Percentiles rank a stretch among this genome's conserved stretches.
phyloP scores from a whole-genome alignment of 2,329 filamentous ascomycete genomes.

The Dactylellina haptotyla region DNA sequence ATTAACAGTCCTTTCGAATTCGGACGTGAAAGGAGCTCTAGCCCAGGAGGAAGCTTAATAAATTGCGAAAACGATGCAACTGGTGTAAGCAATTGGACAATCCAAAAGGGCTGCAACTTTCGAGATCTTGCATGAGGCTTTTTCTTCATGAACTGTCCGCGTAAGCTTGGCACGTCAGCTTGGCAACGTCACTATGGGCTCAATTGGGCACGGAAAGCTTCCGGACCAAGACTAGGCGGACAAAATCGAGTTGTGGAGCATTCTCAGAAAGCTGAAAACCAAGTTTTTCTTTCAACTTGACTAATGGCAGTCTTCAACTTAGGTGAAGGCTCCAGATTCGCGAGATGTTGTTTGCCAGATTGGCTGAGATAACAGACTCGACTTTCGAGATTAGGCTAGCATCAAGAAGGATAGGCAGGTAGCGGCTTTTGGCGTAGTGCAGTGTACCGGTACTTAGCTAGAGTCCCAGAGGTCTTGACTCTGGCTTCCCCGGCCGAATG shows the following conservation, averaged over 20 bases:
- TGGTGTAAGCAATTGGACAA: background rate
- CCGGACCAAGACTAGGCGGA: slow-evolving; percentile 1
- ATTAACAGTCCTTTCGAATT: too few species aligned
- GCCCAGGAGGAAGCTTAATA: background rate
- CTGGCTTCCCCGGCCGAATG: slow-evolving; percentile 7
- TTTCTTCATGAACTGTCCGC: slow-evolving; percentile 19
- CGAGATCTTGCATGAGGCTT: slow-evolving; percentile 29
- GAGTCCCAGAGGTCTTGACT: background rate
- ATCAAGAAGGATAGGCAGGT: background rate
- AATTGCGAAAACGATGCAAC: background rate
- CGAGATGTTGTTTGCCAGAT: slow-evolving; percentile 7
- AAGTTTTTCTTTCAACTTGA: background rate
- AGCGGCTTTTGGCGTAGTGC: background rate
- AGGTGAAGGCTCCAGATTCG: slow-evolving; percentile 14
- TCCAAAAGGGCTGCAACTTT: background rate
- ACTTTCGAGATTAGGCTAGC: slow-evolving; percentile 6
- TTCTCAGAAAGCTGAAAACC: background rate
- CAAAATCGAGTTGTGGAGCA: slow-evolving; percentile 8
- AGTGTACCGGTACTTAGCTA: slow-evolving; percentile 5
- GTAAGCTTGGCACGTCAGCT: slow-evolving; percentile 46
- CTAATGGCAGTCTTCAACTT: background rate
- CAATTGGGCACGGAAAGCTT: slow-evolving; percentile 24
- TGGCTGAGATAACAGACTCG: slow-evolving; percentile 9
- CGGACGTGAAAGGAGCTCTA: background rate
- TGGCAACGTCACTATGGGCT: slow-evolving; percentile 32